Evolutionary conservation across 208 protist genomes (phyloP), one percentile per base, ranked within the genome.

Genomic region (Jaenimonas drosophilae): DNA sequence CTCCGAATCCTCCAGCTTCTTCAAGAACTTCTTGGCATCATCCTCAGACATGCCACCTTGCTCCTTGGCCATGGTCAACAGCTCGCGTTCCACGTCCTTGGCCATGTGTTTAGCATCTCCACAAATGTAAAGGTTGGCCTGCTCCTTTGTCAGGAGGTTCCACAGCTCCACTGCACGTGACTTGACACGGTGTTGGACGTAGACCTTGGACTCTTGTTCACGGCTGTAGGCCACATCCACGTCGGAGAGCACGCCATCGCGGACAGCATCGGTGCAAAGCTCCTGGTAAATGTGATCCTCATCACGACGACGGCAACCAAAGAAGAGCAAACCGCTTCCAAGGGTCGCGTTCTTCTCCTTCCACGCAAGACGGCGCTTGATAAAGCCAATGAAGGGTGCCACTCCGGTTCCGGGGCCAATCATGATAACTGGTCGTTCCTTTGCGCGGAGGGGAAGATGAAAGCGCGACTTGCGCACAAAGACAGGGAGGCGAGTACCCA

Each of bases 381-480:
- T 36, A 61, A 98, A 97, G 21, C 91, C 90, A 43, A 95, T 84
- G 66, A 97, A 93, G 3, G 95, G 95, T 0, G 95, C 93, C 5
- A 97, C 73, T 39, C 95, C 95, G 19, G 95, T 98, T 52, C 95
- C 95, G 2, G 95, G 92, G 26, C 95, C 95, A 70, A 98, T 86
- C 88, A 97, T 96, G 20, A 98, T 58, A 25, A 96, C 54, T 21
- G 91, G 82, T 1, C 70, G 81, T 4, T 72, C 72, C 64, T 88
- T 84, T 37, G 67, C 47, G 7, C 70, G 59, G 17, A 92, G 65
- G 5, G 91, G 88, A 14, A 94, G 69, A 48, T 94, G 76, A 65
- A 98, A 98, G 47, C 56, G 92, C 16, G 86, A 95, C 54, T 90
- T 89, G 47, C 91, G 85, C 40, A 97, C 78, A 76, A 96, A 97